These are phyloP conservation scores for Raddia guianensis DNA, from an alignment of 176 grass and related monocot genomes.

Conservation along the genomic window DNA sequence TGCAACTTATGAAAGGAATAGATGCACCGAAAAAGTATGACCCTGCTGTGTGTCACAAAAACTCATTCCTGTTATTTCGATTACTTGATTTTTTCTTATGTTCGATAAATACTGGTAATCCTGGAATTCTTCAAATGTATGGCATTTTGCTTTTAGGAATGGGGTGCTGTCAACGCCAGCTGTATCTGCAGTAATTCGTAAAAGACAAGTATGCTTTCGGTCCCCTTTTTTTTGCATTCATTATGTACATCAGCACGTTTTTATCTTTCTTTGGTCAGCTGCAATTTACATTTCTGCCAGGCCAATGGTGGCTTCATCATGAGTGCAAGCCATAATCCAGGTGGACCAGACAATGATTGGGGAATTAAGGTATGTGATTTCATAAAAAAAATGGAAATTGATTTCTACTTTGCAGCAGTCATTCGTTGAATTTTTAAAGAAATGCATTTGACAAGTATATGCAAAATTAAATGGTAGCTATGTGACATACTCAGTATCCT, in stretches of 20 bases:
- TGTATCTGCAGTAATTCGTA: slow-evolving; percentile 90
- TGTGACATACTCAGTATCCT: not conserved
- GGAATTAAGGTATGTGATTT: slow-evolving; percentile 91
- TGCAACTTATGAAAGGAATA: not conserved
- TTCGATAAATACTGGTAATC: slow-evolving; percentile 10
- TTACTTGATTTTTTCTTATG: slow-evolving; percentile 11
- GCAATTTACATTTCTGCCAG: slow-evolving; percentile 43
- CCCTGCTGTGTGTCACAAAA: slow-evolving; percentile 6
- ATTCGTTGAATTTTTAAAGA: slow-evolving; percentile 19
- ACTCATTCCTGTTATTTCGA: slow-evolving; percentile 20
- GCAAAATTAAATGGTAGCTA: slow-evolving; percentile 20
- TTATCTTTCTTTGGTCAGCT: slow-evolving; percentile 20
- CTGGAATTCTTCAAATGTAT: not conserved
- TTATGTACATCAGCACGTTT: not conserved
- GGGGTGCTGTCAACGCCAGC: slow-evolving; percentile 87
- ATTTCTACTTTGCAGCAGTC: not conserved
- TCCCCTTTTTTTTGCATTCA: not conserved
- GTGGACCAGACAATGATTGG: slow-evolving; percentile 88
- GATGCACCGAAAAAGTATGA: not conserved
- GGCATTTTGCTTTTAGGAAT: slow-evolving; percentile 49
- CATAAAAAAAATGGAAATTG: slow-evolving; percentile 17
- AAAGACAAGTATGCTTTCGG: slow-evolving; percentile 58
- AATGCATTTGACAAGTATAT: slow-evolving; percentile 3
- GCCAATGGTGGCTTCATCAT: slow-evolving; percentile 93
- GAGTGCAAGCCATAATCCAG: slow-evolving; percentile 97